These are phyloP conservation scores for Pythium inflatum DNA, from an alignment of 352 stramenopile genomes.

Conservation along the genomic window DNA sequence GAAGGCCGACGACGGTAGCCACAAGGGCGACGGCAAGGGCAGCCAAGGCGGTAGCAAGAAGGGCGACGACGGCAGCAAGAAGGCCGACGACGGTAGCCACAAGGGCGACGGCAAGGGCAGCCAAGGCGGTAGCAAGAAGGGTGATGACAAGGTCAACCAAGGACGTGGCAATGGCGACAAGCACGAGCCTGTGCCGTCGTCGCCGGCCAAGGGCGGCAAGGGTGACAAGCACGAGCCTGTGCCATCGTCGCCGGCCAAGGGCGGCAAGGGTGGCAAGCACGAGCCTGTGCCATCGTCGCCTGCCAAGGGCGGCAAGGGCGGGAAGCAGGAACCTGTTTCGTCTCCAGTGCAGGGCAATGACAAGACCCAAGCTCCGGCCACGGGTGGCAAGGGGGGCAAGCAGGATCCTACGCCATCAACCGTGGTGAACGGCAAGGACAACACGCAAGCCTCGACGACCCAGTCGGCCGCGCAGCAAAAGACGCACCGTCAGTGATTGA, in stretches of 20 bases:
- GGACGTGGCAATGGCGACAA: no score
- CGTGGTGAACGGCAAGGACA: no score
- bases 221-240: background rate
- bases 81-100: background rate
- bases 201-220: background rate
- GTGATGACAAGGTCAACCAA: no score
- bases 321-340: background rate
- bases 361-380: background rate
- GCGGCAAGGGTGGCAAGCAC: slow-evolving; percentile 1
- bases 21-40: background rate
- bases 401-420: no score
- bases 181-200: no score
- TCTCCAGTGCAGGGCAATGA: background rate
- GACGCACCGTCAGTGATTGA: slow-evolving; percentile 5
- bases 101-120: background rate
- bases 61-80: slow-evolving; percentile 1
- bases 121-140: background rate
- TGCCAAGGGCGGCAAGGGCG: background rate
- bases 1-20: background rate
- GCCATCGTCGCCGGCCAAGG: background rate
- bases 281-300: background rate
- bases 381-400: background rate
- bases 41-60: background rate
- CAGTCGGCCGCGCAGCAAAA: background rate
- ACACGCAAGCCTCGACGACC: background rate